A percentile compares a stretch with the other conserved stretches of the same genome.
Conservation (phyloP, 2,329 filamentous ascomycete genomes). For the Magnaporthiopsis rhizophila region DNA sequence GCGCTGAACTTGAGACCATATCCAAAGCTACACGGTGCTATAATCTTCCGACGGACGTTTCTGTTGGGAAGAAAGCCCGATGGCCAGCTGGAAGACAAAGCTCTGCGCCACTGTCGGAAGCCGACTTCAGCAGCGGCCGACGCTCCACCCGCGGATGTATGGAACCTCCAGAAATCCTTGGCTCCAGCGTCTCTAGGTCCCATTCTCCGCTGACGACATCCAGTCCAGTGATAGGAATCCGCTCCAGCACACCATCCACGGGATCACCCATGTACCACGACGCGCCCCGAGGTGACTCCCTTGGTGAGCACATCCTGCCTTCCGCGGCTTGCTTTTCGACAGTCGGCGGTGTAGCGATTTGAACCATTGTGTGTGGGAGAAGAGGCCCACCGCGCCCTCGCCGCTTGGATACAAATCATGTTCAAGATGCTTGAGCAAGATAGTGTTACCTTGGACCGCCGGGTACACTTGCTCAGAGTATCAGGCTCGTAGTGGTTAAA, state of each 20-base stretch:
- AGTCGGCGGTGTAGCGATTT: too few relatives aligned
- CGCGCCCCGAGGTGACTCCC: not conserved
- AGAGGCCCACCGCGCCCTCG: too few relatives aligned
- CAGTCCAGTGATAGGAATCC: slow-evolving; percentile 1
- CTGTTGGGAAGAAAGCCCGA: not conserved
- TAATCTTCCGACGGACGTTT: slow-evolving; percentile 1
- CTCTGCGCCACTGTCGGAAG: not conserved
- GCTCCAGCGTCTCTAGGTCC: slow-evolving; percentile 1
- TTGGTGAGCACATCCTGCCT: not conserved
- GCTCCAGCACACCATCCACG: slow-evolving; percentile 1
- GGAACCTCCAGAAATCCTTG: slow-evolving; percentile 9
- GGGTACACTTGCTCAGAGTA: too few relatives aligned
- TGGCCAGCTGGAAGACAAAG: not conserved
- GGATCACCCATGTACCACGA: slow-evolving; percentile 4
- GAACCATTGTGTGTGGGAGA: too few relatives aligned
- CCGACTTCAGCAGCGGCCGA: slow-evolving; percentile 1
- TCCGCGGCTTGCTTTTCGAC: too few relatives aligned
- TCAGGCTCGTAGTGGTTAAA: too few relatives aligned
- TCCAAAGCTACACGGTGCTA: slow-evolving; percentile 5
- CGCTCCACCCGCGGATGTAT: slow-evolving; percentile 9
- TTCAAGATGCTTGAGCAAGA: too few relatives aligned
- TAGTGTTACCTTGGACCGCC: too few relatives aligned
- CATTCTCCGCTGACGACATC: not conserved
- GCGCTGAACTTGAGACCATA: too few relatives aligned
- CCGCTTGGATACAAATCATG: too few relatives aligned